Base-by-base conservation (phyloP, 2,329 filamentous ascomycete species). In the Coniochaeta prunicola region DNA sequence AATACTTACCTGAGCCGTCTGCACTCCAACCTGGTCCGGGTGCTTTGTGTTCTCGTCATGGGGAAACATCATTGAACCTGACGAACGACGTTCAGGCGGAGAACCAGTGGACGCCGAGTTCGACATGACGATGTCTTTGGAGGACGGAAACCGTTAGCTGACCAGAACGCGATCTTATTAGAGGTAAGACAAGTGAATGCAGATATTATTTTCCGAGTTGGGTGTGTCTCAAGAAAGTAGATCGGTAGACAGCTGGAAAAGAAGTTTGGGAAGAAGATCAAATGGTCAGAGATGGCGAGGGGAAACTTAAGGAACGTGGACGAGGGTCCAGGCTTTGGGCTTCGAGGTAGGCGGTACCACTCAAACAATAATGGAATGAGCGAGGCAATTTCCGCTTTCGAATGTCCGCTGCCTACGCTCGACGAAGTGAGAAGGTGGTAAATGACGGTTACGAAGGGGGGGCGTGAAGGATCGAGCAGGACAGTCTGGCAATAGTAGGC, bases 41-140 rank as follows among this genome's bases (percentile, higher is more conserved):
- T 69, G 63, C 62, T 68, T 73, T 53, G 67, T 57, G 57, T 76
- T 76, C 62, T 76, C 74, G 60, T 75, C 70, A 59, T 69, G 68
- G 7, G 65, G 63, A 38, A 63, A 60, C 48, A 65, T 71, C 65
- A 71, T 73, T 62, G 69, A 64, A 19, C 66, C 64, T 10, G 67
- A 66, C 30, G 68, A 60, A 30, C 71, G 76, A 60, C 72, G 73
- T 58, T 73, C 66, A 56, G 66, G 69, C 19, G 77, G 76, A 56
- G 78, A 79, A 53, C 74, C 77, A 26, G 73, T 73, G 28, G 74
- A 72, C 42, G 66, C 66, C 61, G 64, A 67, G 60, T 69, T 67
- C 66, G 76, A 76, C 77, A 79, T 80, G 60, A 61, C 69, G 65
- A 62, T 58, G 58, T 30, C 30, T 36, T 6, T n/a, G 38, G 30